Conservation (phyloP, 495 filamentous ascomycete species). For the Pseudoneurospora amorphoporcata region DNA sequence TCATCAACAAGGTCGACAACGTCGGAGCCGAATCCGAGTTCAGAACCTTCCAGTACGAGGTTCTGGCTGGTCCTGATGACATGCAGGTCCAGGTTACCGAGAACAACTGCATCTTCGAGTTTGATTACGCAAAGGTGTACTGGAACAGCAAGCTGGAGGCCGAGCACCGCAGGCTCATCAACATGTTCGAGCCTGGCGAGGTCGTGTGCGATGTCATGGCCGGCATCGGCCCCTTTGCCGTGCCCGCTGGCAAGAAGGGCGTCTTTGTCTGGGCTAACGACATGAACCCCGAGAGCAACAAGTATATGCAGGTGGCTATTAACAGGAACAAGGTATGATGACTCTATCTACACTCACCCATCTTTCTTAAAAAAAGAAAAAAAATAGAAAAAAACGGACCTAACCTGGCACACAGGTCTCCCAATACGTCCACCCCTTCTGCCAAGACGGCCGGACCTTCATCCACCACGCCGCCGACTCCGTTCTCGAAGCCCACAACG, state of each 20-base stretch:
- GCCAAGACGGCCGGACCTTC: conserved; percentile 70
- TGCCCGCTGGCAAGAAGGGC: conserved; percentile 79
- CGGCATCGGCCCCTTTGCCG: conserved; percentile 88
- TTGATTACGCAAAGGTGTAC: conserved; percentile 83
- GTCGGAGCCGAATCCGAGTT: conserved; percentile 78
- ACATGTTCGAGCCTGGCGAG: conserved; percentile 69
- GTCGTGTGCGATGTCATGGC: conserved; percentile 97
- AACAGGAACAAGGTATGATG: conserved; percentile 60
- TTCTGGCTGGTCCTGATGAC: conserved; percentile 71
- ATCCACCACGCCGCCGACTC: conserved; percentile 56
- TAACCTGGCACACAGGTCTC: conserved; percentile 38
- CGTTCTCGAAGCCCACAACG: conserved; percentile 44
- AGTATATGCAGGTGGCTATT: conserved; percentile 58
- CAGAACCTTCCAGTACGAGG: conserved; percentile 86
- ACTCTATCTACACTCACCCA: not conserved
- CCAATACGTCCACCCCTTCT: conserved; percentile 66
- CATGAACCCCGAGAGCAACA: conserved; percentile 81
- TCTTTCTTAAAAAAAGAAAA: not conserved
- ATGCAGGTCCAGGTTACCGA: conserved; percentile 67
- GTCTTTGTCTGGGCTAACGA: conserved; percentile 98
- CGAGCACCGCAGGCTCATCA: conserved; percentile 74
- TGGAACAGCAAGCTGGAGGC: conserved; percentile 89
- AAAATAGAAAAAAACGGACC: too few species aligned
- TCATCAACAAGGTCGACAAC: conserved; percentile 91
- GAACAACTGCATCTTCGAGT: conserved; percentile 51